phyloP scores from a whole-genome alignment of 306 rosid genomes.

The Coriaria nepalensis region DNA sequence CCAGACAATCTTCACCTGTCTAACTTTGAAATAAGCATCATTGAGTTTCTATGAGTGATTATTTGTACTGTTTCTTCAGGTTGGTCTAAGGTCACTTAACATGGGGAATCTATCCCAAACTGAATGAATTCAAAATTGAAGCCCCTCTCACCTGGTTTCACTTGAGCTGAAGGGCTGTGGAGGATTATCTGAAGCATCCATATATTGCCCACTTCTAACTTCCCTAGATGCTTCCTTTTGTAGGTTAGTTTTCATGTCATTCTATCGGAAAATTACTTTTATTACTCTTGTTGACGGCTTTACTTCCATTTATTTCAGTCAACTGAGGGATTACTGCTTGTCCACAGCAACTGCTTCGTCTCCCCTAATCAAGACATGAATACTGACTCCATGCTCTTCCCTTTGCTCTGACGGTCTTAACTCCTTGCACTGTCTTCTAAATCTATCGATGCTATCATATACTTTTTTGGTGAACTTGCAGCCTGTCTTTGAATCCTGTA shows the following conservation, averaged over 20 bases:
- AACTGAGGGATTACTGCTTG: constrained; percentile 76
- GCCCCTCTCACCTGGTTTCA: constrained; percentile 55
- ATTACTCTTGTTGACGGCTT: constrained; percentile 13
- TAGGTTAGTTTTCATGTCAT: constrained; percentile 40
- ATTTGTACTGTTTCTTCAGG: constrained; percentile 25
- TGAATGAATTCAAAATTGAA: constrained; percentile 53
- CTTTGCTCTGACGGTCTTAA: constrained; percentile 74
- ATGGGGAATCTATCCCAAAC: constrained; percentile 95
- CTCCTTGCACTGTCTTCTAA: constrained; percentile 54
- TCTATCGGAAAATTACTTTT: neutral
- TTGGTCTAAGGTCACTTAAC: constrained; percentile 82
- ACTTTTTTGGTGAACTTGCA: constrained; percentile 75
- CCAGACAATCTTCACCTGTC: no score
- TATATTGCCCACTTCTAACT: constrained; percentile 77
- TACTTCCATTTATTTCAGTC: constrained; percentile 37
- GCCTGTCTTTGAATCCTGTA: constrained; percentile 82
- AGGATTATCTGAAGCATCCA: constrained; percentile 74
- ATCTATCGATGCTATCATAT: constrained; percentile 65
- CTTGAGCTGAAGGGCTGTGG: constrained; percentile 99
- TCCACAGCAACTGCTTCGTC: constrained; percentile 84
- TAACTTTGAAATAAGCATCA: no score
- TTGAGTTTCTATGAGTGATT: no score
- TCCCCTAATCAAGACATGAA: constrained; percentile 64
- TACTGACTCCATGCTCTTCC: constrained; percentile 86
- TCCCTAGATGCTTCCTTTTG: constrained; percentile 97